Conservation (phyloP, 257 asterid genomes). For the Solanum lignicaule region DNA sequence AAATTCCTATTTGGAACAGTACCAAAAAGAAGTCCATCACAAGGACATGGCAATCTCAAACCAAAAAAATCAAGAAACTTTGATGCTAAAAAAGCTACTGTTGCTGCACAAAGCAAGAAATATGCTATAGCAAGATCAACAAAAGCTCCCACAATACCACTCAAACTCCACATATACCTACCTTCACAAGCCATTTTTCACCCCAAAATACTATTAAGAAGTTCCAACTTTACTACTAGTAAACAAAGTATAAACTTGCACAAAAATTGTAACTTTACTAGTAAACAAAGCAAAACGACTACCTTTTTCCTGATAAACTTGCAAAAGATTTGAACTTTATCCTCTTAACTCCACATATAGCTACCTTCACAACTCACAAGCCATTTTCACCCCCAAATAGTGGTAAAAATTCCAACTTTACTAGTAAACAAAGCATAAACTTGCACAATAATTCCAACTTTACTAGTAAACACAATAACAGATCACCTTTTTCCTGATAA, state of each 20-base stretch:
- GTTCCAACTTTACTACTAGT: not conserved
- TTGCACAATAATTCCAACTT: not conserved
- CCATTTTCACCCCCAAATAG: conserved; percentile 37
- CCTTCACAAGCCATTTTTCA: conserved; percentile 57
- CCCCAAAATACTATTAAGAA: conserved; percentile 5
- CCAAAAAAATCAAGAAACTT: conserved; percentile 64
- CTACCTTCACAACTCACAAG: conserved; percentile 28
- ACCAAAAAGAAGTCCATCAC: conserved; percentile 39
- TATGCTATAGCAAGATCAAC: conserved; percentile 76
- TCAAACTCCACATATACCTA: conserved; percentile 53
- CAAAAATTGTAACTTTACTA: not conserved
- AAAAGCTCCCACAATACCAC: conserved; percentile 67
- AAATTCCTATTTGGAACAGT: conserved; percentile 17
- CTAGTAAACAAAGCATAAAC: not conserved
- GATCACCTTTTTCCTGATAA: not conserved
- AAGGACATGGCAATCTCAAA: conserved; percentile 66
- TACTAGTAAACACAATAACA: not conserved
- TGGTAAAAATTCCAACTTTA: not conserved
- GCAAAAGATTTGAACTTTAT: not conserved
- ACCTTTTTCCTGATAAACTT: not conserved
- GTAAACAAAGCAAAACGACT: not conserved
- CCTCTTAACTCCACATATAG: conserved; percentile 43
- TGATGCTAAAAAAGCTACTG: conserved; percentile 47
- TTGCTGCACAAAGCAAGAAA: conserved; percentile 61
- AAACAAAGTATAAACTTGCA: not conserved